Evolutionary conservation across 2,329 filamentous ascomycete genomes (phyloP), one percentile per base, ranked within the genome.

Genomic region (Beauveria pseudobassiana): DNA sequence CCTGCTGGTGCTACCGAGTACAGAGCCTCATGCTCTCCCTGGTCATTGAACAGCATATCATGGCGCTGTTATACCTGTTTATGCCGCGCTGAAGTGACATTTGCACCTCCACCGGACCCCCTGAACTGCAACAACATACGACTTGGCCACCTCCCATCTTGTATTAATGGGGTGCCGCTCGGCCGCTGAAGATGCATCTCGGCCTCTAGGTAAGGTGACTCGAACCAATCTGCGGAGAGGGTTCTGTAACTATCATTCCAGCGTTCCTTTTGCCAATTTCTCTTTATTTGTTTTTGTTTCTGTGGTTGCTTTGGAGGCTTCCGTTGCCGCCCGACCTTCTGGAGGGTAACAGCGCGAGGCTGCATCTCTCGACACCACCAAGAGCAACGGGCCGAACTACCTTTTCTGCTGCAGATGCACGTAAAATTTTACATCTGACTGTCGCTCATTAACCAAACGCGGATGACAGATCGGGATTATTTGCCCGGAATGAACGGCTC

Each of bases 171-270:
- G 34, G 46, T 45, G 56, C 46, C 46, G 56, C 56, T 51, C 43
- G 54, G 43, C 42, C 54, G 43, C 34, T 38, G 14, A 38, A 16
- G 34, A 38, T 38, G 34, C 34, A 38, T 38, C 34, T 38, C 34
- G 34, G 34, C 34, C 34, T 38, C 34, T 38, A 26, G 38, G 38
- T 34, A 59, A 43, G 57, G 57, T 45, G 10, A 59, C 48, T 51
- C 24, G 57, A 42, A 30, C 34, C 18, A 45, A 43, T 40, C 16
- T 38, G 57, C 57, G 57, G 48, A 59, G 57, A 59, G 57, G 57
- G 57, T 59, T 59, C 24, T 59, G 57, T 59, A 24, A 24, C 22
- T 24, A 59, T 18, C 38, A 46, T 38, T 24, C 20, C 30, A 24
- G n/a, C n/a, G 16, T 38, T 34, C 16, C 10, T 30, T 24, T n/a